phyloP scores from a whole-genome alignment of 2,329 filamentous ascomycete genomes.

The Epichloe elymi region DNA sequence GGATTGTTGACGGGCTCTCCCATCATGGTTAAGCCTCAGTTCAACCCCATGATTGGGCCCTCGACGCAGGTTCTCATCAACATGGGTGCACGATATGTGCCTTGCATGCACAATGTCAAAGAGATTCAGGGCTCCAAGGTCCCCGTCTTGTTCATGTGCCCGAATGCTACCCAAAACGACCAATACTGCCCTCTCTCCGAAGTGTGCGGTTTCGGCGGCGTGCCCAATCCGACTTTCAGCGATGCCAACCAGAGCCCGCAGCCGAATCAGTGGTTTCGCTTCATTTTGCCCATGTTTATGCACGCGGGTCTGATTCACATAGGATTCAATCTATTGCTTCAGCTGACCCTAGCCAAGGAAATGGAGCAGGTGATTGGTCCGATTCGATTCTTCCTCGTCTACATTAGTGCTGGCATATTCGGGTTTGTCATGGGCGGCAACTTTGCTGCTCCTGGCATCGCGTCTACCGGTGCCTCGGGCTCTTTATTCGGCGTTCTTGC shows the following conservation, averaged over 20 bases:
- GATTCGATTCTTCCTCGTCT: constrained; percentile 78
- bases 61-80: constrained; percentile 85
- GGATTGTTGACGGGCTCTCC: constrained; percentile 64
- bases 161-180: constrained; percentile 55
- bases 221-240: constrained; percentile 53
- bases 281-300: constrained; percentile 90
- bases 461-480: constrained; percentile 82
- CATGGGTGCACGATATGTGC: constrained; percentile 85
- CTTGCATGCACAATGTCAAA: constrained; percentile 82
- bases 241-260: constrained; percentile 37
- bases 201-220: constrained; percentile 69
- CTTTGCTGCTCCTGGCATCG: constrained; percentile 68
- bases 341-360: constrained; percentile 78
- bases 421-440: constrained; percentile 93
- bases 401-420: constrained; percentile 84
- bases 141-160: constrained; percentile 59
- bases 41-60: constrained; percentile 97
- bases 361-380: constrained; percentile 87
- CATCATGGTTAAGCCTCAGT: constrained; percentile 67
- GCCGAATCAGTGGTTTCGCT: constrained; percentile 93
- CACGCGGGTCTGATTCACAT: constrained; percentile 93
- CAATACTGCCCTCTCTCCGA: constrained; percentile 58
- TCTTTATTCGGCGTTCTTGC: constrained; percentile 86
- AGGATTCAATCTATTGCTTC: constrained; percentile 84
- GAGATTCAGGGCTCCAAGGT: constrained; percentile 42